Evolutionary conservation across 73 alveolate genomes (phyloP), one percentile per base, ranked within the genome.

Genomic region (Tetrahymena thermophila): DNA sequence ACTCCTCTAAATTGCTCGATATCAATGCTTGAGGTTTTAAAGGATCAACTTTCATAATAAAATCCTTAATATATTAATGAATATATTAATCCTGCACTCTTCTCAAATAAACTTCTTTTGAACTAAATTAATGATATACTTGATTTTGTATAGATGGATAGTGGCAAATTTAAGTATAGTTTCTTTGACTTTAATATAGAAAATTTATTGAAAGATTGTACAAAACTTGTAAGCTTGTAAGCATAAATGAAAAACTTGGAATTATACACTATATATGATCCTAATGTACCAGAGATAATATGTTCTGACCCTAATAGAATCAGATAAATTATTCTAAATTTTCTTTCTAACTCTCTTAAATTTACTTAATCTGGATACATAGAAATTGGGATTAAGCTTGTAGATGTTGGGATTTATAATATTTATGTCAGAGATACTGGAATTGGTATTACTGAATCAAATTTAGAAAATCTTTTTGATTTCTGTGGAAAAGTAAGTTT

Each of bases 41-140:
- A 31, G 31, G 89, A 71, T 71, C 13, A 71, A 8, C 35, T 71
- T 4, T 8, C 13, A 13, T n/a, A 71, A 11, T 19, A 14, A 7
- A 43, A 95, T 85, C 85, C 94, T 55, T 93, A 89, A 25, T 38
- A 85, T 50, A 56, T 42, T 43, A 89, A 95, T 35, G 50, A 89
- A 37, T 89, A 89, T 42, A 34, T 89, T 7, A 95, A 89, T 31
- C 95, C 97, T 10, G 95, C 95, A n/a, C 31, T 89, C 7, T 50
- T 89, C 5, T 38, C 94, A 4, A 95, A 95, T 58, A 89, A 89
- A 23, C 71, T 50, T 28, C 94, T 95, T 17, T 34, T 95, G 21
- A 85, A 95, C 42, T 56, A 95, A 85, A 95, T 95, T 10, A 95
- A 95, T 93, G 97, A 95, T 95, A 95, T 95, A 10, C 83, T 95